Base-by-base conservation (phyloP, 805 yeast species). In the Maudiozyma pseudohumilis region DNA sequence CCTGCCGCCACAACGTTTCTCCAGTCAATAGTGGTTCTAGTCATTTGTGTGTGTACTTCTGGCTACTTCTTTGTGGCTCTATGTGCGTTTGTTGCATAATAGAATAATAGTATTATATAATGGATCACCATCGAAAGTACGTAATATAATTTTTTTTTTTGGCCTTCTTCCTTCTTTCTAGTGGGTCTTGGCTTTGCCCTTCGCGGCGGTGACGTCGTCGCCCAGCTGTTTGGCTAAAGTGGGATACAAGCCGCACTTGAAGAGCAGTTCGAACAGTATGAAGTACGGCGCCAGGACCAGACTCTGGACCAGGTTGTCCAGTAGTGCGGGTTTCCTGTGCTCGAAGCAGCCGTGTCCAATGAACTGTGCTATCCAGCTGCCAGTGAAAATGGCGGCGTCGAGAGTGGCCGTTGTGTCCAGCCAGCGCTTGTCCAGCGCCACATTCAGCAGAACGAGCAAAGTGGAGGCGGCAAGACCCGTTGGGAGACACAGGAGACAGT, bases 231-330 rank as follows among this genome's bases (percentile, higher is more conserved):
- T 9, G 4, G 31, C 23, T 22, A 45, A 57, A 20, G 70, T 74
- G 37, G 58, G 59, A 47, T 75, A 67, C 50, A 62, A 71, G 0
- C 96, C 96, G n/a, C 77, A 48, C 39, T 63, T 56, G 49, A 85
- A 84, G 11, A 83, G 68, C 3, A 80, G 52, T 56, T 92, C 97
- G 56, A 78, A 84, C 11, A 78, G 64, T 4, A 87, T 94, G 55
- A 89, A 88, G 52, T 74, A 86, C 1, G 97, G 97, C 1, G 97
- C 97, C 44, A 88, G 65, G 0, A 89, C 86, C 15, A 89, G 56
- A 4, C 96, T 92, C 53, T 87, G 96, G 5, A 79, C 62, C 32
- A 86, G 63, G 53, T 80, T 88, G 50, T 88, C 95, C 29, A 85
- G 56, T 36, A 89, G 60, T 0, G 97, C 96, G 0, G 98, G 98